Conservation (phyloP, 1,139 yeast genomes). For the Eremothecium gossypii region DNA sequence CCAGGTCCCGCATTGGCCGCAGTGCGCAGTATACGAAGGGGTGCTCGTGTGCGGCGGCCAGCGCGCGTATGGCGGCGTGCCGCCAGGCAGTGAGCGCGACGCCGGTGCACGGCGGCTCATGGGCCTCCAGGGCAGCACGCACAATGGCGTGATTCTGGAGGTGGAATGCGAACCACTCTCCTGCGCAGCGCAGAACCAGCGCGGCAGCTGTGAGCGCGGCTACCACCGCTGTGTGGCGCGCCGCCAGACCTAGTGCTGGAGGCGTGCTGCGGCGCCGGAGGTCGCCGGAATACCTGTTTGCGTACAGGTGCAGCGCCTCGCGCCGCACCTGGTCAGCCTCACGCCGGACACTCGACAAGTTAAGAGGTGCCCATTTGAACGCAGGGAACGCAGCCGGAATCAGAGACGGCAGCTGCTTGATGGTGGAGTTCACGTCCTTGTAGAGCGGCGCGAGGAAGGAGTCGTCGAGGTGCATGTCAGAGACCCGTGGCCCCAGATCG, state of each 20-base stretch:
- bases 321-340: too few species aligned
- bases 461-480: conserved; percentile 8
- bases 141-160: not conserved
- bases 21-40: not conserved
- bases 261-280: not conserved
- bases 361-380: too few species aligned
- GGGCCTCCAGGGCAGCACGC: not conserved
- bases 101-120: too few species aligned
- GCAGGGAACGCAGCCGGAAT: too few species aligned
- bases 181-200: not conserved
- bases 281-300: not conserved
- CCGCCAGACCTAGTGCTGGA: not conserved
- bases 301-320: too few species aligned
- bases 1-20: not conserved
- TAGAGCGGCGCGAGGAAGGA: conserved; percentile 6
- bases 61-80: not conserved
- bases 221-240: not conserved
- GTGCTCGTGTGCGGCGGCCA: not conserved
- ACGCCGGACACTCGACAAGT: too few species aligned
- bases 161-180: conserved; percentile 1
- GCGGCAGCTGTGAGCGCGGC: not conserved
- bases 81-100: too few species aligned
- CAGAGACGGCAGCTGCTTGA: too few species aligned
- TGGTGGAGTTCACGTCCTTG: too few species aligned
- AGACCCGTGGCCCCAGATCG: conserved; percentile 3